Evolutionary conservation across 2,329 filamentous ascomycete genomes (phyloP), one percentile per base, ranked within the genome.

Genomic region (Kalmusia sp.): DNA sequence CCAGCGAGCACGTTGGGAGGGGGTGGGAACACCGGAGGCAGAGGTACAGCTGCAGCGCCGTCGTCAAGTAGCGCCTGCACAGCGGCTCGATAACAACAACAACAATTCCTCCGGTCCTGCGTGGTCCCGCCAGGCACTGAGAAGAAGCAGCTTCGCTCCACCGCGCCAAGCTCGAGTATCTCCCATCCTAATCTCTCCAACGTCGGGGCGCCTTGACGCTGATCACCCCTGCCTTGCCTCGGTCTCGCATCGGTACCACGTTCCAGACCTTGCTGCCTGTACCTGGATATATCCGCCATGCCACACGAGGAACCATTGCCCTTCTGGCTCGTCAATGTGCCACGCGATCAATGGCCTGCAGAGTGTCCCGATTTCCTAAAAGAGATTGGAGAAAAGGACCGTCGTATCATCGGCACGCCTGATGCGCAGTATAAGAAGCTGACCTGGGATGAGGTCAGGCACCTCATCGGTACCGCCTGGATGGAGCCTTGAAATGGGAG

Each of bases 271-370:
- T 19, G 39, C 25, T 43, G 22, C 15, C 14, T 30, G 28, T 25
- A 41, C 44, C 40, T 22, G 25, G n/a, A 44, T 11, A 44, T 11
- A 12, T 27, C 24, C 30, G 35, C 21, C 3, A 68, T 70, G 68
- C 61, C 63, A 27, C 59, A 66, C 62, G 56, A 70, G 51, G 64
- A 68, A 39, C 47, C 63, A 30, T 58, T 82, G 21, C 87, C 89
- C 0, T 96, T 89, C 78, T 96, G 92, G 92, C 88, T 93, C 58
- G 82, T 89, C 74, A 96, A 96, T 72, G 77, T 96, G 14, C 86
- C 90, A 0, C 75, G 78, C 30, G 71, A 79, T 22, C 76, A 88
- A 58, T 85, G 87, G 70, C 85, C 87, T 0, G 63, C 74, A 2
- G 79, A 86, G 48, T 96, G 92, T 67, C 93, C 93, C 0, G 80